These are phyloP conservation scores for Mycena haematopus DNA, from an alignment of 768 basidiomycete species.

Conservation along the genomic window DNA sequence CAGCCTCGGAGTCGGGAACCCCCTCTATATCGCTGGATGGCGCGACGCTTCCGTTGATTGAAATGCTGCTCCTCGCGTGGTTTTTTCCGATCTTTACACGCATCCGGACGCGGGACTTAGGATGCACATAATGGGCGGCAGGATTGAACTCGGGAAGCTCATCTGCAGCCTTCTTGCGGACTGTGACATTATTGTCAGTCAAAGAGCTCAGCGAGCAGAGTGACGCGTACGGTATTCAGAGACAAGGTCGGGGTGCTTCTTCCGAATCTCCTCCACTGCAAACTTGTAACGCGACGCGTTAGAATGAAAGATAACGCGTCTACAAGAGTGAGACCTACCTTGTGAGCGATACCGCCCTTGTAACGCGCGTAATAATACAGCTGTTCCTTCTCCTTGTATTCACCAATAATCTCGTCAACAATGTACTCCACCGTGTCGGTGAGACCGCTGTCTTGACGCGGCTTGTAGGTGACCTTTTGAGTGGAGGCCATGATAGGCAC, in stretches of 20 bases:
- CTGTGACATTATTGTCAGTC: constrained; percentile 42
- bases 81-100: constrained; percentile 40
- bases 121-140: constrained; percentile 61
- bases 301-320: constrained; percentile 27
- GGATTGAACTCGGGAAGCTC: constrained; percentile 65
- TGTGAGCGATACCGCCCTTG: constrained; percentile 61
- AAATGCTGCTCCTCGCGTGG: constrained; percentile 33
- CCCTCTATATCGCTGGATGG: constrained; percentile 36
- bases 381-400: constrained; percentile 47
- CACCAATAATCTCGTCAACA: constrained; percentile 63
- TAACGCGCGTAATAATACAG: constrained; percentile 68
- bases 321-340: constrained; percentile 47
- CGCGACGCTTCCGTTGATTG: constrained; percentile 35
- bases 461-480: constrained; percentile 16
- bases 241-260: constrained; percentile 52
- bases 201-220: constrained; percentile 13
- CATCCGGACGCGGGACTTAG: constrained; percentile 58
- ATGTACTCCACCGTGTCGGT: constrained; percentile 26
- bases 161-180: constrained; percentile 50
- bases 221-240: constrained; percentile 61
- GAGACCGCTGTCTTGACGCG: constrained; percentile 7
- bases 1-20: constrained; percentile 42
- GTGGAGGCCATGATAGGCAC: constrained; percentile 22
- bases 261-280: constrained; percentile 44
- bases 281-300: constrained; percentile 49